Evolutionary conservation across 768 basidiomycete species (phyloP), one percentile per base, ranked within the genome.

Genomic region (Symmetrospora coprosmae): DNA sequence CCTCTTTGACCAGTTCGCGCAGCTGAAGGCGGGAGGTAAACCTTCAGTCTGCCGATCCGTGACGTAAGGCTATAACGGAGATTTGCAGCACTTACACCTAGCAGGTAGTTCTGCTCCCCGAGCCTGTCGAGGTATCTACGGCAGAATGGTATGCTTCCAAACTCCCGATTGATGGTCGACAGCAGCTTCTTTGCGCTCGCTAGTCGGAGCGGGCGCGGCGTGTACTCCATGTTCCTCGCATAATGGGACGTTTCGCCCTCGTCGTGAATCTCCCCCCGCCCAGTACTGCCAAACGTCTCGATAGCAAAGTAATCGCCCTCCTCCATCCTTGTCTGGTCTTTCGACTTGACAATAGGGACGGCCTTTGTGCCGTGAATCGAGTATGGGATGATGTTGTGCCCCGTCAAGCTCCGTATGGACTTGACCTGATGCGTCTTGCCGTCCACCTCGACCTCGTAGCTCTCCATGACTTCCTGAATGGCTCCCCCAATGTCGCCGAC

Each of bases 231-330:
- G 25, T 80, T 78, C 70, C 78, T 80, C 11, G 89, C 89, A 71
- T 92, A 99, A 72, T 96, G 94, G 25, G 90, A 96, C 68, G 83
- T 85, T 30, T 90, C 90, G 19, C 91, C 91, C 63, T 78, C 79
- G 68, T 97, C 92, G 16, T 87, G 78, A 21, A 94, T 87, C 25
- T 81, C 78, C 7, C 91, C 94, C 39, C 84, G 78, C 16, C 94
- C 92, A 0, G 92, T 97, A n/a, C 86, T 87, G 11, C 94, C 94
- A 72, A 99, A 99, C 1, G 94, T 99, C 73, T 99, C 94, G 58
- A 99, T 92, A 8, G 94, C 94, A 71, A 87, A 99, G 71, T 97
- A 96, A 69, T 97, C 94, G 38, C 91, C 94, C 73, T 99, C 94
- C 70, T 97, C 94, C 94, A 99, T 99, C 74, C 87, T 92, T 0